Conservation (phyloP, 148 eudicot genomes). For the Heliosperma pusillum region DNA sequence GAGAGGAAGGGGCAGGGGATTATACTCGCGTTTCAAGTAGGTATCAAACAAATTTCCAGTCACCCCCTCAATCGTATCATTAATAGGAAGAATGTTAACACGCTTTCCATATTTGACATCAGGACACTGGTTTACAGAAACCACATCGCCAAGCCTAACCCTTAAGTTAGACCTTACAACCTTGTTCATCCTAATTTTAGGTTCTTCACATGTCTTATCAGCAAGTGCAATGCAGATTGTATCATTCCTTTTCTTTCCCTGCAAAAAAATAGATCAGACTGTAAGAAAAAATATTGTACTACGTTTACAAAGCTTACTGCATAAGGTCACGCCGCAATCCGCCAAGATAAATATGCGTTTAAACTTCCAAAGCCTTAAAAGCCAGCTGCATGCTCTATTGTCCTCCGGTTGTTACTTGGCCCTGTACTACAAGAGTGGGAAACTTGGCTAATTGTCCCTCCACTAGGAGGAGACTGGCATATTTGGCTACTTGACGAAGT, state of each 20-base stretch:
- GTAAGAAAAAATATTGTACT: neutral
- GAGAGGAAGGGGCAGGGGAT: neutral
- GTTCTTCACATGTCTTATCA: slow-evolving; percentile 50
- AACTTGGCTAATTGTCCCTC: no score
- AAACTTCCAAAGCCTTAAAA: no score
- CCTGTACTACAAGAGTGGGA: neutral
- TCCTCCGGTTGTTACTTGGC: neutral
- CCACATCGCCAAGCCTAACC: no score
- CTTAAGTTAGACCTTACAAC: no score
- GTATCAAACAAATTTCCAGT: slow-evolving; percentile 85
- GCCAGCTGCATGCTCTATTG: no score
- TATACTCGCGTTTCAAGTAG: slow-evolving; percentile 66
- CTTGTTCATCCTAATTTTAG: no score
- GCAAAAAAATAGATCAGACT: neutral
- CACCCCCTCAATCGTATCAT: slow-evolving; percentile 80
- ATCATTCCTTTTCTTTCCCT: slow-evolving; percentile 92
- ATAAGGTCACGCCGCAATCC: neutral
- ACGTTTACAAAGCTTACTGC: neutral
- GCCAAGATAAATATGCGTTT: no score
- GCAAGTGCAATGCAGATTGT: slow-evolving; percentile 89
- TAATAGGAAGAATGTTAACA: slow-evolving; percentile 80
- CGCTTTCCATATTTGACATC: slow-evolving; percentile 56
- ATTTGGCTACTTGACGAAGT: neutral
- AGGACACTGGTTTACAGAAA: no score
- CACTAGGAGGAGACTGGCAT: no score